Base-by-base conservation (phyloP, 169 alveolate species). In the Plasmodium chabaudi region DNA sequence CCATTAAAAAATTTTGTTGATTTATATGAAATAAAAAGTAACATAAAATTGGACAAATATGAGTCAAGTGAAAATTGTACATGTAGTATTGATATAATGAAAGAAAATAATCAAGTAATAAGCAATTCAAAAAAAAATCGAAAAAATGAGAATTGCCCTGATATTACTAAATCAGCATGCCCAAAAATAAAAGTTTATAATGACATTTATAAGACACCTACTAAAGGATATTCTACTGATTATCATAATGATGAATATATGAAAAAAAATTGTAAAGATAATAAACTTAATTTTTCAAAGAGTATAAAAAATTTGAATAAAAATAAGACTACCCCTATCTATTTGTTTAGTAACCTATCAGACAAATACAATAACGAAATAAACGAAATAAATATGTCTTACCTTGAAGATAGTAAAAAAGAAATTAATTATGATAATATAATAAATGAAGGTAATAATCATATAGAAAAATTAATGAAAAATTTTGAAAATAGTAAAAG, bases 221-320 rank as follows among this genome's bases (percentile, higher is more conserved):
- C 21, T 49, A 73, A 73, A 34, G 61, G 71, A 42, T 53, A 60
- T 55, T 25, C 15, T 60, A 17, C 68, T 13, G 39, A 60, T 51
- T 39, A 57, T 44, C 55, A 72, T 21, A 60, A 61, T 15, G 42
- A 72, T 13, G 15, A 71, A 64, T 17, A 73, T 21, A 10, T 21
- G 13, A 73, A 42, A 39, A 65, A 39, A 27, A 23, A 21, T 15
- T 4, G 27, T 34, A 65, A n/a, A n/a, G 27, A 65, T 10, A 65
- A n/a, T 27, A 65, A 39, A n/a, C 5, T 13, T 21, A 9, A 39
- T n/a, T 15, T 5, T n/a, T 15, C n/a, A 9, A 61, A 23, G 6
- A 61, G 6, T 19, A 61, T 13, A 61, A 23, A 10, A 61, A 61
- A 7, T 61, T 19, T 61, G 56, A 65, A 17, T 4, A 12, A n/a